Base-by-base conservation (phyloP, 768 basidiomycete species). In the Serendipita sp. region DNA sequence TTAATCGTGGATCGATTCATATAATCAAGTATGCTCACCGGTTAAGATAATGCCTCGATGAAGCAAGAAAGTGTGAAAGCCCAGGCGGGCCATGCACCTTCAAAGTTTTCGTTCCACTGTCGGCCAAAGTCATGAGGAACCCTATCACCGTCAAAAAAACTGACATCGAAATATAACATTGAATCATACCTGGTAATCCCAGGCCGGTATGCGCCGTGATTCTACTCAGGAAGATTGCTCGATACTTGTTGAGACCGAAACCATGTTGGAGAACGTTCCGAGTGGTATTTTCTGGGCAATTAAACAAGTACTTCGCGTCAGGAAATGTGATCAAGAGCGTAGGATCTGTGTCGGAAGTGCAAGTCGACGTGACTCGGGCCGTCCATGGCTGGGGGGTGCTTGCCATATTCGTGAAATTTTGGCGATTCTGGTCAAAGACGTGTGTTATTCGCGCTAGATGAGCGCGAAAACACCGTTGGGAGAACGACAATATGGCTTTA, bases 261-360 rank as follows among this genome's bases (percentile, higher is more conserved):
- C 74, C 75, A 64, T 82, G 82, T 73, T 92, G 86, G 16, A 84
- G 72, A 69, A 86, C 87, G 0, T 86, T 74, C 38, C 94, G 76
- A 44, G 82, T 84, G 1, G 86, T 83, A 64, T 86, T 86, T 72
- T 96, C 92, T 5, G 89, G 85, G 20, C 78, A 82, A 72, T 93
- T 93, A 78, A 97, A 91, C 42, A 94, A 77, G 67, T 93, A 97
- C 67, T 90, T 87, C 13, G 81, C 84, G 61, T 79, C 76, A 66
- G 88, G 85, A 70, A 92, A 93, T 0, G 79, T 77, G 66, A 95
- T 72, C 64, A 87, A 73, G 26, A 96, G 73, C 7, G 85, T 80
- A 0, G 92, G 85, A 66, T 90, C 84, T 1, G 92, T 88, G 74
- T 97, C 94, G 60, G 82, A 67, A 64, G 56, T 62, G 26, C 62